Percentiles rank a stretch among this genome's conserved stretches.
phyloP scores from a whole-genome alignment of 2,329 filamentous ascomycete genomes.

The Apiospora arundinis region DNA sequence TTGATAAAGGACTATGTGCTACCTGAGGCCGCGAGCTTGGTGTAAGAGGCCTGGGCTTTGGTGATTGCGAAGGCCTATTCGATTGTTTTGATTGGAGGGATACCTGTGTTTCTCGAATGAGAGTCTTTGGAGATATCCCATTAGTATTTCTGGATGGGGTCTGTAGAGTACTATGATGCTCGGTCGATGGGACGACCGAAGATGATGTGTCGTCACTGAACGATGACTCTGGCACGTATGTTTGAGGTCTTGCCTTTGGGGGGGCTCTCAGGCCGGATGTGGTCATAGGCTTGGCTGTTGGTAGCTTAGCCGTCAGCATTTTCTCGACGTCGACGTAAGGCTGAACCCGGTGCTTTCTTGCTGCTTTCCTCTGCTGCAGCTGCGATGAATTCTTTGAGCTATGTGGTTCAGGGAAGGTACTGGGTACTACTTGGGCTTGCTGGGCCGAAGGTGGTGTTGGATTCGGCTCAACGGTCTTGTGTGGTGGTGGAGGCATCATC shows the following conservation, averaged over 20 bases:
- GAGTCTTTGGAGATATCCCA: neutral
- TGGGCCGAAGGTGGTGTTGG: slow-evolving; percentile 41
- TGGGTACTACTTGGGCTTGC: slow-evolving; percentile 38
- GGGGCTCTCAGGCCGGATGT: slow-evolving; percentile 1
- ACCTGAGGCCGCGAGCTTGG: neutral
- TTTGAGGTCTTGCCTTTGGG: neutral
- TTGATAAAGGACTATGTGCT: neutral
- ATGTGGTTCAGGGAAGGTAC: slow-evolving; percentile 33
- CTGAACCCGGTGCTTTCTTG: slow-evolving; percentile 9
- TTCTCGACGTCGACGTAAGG: neutral
- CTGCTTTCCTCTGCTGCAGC: neutral
- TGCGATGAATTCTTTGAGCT: slow-evolving; percentile 5
- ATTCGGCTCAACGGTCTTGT: slow-evolving; percentile 32
- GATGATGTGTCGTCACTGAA: slow-evolving; percentile 14
- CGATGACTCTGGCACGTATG: neutral
- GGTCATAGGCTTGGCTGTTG: neutral
- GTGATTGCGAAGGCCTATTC: neutral
- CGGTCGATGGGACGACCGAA: neutral
- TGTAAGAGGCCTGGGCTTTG: neutral
- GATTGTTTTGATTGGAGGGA: neutral
- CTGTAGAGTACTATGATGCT: neutral
- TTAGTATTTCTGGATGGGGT: slow-evolving; percentile 7
- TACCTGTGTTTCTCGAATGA: neutral
- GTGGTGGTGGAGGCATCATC: slow-evolving; percentile 29
- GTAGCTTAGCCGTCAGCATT: neutral